A percentile compares a stretch with the other conserved stretches of the same genome.
These are phyloP conservation scores for Stephanodiscus minutulus DNA, from an alignment of 108 stramenopile species.

Conservation along the genomic window DNA sequence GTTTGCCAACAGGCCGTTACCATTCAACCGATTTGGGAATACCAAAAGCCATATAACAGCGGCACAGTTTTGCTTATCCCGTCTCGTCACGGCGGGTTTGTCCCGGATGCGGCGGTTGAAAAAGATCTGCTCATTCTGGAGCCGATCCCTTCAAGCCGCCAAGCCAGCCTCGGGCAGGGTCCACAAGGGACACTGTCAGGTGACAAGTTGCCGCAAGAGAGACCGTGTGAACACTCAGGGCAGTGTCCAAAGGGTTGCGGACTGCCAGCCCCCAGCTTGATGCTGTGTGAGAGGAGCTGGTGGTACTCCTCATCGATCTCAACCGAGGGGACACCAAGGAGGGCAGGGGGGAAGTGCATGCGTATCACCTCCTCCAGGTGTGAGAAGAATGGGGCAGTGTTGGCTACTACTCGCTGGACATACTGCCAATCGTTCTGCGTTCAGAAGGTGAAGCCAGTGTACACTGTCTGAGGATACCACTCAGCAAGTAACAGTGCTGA, in stretches of 20 bases:
- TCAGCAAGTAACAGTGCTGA: constrained; percentile 15
- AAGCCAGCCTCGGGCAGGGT: too few species aligned
- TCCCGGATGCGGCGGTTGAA: too few species aligned
- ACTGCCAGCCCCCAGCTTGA: too few species aligned
- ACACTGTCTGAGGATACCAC: constrained; percentile 32
- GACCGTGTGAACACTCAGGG: too few species aligned
- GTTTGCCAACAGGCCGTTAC: constrained; percentile 21
- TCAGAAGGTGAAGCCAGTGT: constrained; percentile 17
- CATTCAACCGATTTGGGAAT: constrained; percentile 2
- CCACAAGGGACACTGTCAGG: too few species aligned
- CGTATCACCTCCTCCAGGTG: constrained; percentile 17
- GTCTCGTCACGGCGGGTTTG: background rate
- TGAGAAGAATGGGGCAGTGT: constrained; percentile 3
- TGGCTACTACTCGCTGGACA: constrained; percentile 23
- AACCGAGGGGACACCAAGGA: constrained; percentile 7
- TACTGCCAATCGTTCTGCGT: constrained; percentile 35
- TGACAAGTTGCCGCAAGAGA: too few species aligned
- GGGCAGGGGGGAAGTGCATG: constrained; percentile 24
- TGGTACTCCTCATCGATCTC: constrained; percentile 3
- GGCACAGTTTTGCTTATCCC: background rate
- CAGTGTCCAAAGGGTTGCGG: too few species aligned
- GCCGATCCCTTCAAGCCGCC: background rate
- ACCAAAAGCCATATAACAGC: background rate
- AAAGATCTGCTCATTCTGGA: too few species aligned
- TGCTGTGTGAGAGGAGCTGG: too few species aligned